phyloP scores from a whole-genome alignment of 495 filamentous ascomycete genomes.

The Hypoxylon rickii region DNA sequence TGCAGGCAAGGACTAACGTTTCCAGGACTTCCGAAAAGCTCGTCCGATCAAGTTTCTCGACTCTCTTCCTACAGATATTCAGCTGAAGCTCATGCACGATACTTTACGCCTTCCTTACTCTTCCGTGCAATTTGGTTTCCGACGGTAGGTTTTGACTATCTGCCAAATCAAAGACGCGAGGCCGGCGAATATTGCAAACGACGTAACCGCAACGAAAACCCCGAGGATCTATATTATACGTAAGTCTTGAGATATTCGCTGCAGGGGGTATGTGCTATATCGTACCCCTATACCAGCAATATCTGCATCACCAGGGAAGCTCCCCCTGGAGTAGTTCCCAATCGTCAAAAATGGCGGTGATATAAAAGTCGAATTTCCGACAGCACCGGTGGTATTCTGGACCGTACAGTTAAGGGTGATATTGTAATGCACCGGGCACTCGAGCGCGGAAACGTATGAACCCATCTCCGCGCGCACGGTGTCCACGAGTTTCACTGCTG shows the following conservation, averaged over 20 bases:
- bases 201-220: conserved; percentile 38
- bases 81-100: not conserved
- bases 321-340: conserved; percentile 9
- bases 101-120: conserved; percentile 12
- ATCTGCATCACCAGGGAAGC: conserved; percentile 22
- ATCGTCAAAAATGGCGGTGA: conserved; percentile 10
- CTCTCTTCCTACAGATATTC: not conserved
- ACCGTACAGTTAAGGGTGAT: conserved; percentile 28
- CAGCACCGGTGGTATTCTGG: not conserved
- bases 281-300: conserved; percentile 30
- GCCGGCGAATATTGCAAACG: conserved; percentile 28
- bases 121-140: conserved; percentile 3
- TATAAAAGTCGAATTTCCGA: not conserved
- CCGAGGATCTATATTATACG: conserved; percentile 33
- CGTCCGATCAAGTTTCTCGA: conserved; percentile 5
- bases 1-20: conserved; percentile 42
- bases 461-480: conserved; percentile 39
- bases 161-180: conserved; percentile 27
- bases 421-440: conserved; percentile 30
- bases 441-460: conserved; percentile 33
- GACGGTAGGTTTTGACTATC: conserved; percentile 10
- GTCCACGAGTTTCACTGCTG: too few species aligned
- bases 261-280: not conserved
- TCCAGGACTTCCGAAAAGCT: conserved; percentile 41
- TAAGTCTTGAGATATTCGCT: not conserved